A percentile compares a stretch with the other conserved stretches of the same genome.
Evolutionary conservation across 306 rosid species (phyloP).

Genomic region (Alnus glutinosa): DNA sequence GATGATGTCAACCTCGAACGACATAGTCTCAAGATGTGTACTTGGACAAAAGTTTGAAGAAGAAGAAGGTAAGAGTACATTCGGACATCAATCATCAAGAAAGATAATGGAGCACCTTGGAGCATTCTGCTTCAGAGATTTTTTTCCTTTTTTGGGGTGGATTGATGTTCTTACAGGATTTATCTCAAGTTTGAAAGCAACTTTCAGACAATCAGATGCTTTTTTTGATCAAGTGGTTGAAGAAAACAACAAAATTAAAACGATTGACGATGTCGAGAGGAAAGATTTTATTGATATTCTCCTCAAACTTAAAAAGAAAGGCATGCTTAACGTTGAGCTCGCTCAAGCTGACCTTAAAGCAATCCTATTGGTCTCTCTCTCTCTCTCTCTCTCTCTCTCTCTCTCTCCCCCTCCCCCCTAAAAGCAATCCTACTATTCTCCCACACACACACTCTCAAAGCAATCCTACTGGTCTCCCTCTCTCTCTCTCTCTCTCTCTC

Average conservation of each 20-base stretch:
- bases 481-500: background rate
- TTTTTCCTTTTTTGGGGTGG: conserved; percentile 42
- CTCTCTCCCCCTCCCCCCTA: too few species aligned
- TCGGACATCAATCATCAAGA: conserved; percentile 12
- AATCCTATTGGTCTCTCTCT: conserved; percentile 23
- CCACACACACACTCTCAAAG: too few species aligned
- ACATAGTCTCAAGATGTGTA: conserved; percentile 29
- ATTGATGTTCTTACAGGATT: conserved; percentile 37
- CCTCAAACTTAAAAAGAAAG: conserved; percentile 18
- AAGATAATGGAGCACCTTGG: background rate
- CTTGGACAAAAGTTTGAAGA: conserved; percentile 27
- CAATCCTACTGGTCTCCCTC: conserved; percentile 25
- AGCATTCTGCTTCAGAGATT: conserved; percentile 38
- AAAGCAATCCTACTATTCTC: too few species aligned
- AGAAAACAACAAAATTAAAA: conserved; percentile 15
- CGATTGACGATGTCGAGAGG: background rate
- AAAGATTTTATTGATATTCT: conserved; percentile 29
- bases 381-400: background rate
- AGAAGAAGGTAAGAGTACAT: background rate
- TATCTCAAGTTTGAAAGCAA: conserved; percentile 9
- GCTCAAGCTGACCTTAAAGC: conserved; percentile 27
- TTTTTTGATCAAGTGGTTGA: conserved; percentile 33
- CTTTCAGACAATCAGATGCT: conserved; percentile 12
- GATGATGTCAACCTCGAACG: conserved; percentile 22
- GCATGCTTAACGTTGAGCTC: conserved; percentile 5